Evolutionary conservation across 306 rosid genomes (phyloP).

Genomic region (Trifolium fragiferum): DNA sequence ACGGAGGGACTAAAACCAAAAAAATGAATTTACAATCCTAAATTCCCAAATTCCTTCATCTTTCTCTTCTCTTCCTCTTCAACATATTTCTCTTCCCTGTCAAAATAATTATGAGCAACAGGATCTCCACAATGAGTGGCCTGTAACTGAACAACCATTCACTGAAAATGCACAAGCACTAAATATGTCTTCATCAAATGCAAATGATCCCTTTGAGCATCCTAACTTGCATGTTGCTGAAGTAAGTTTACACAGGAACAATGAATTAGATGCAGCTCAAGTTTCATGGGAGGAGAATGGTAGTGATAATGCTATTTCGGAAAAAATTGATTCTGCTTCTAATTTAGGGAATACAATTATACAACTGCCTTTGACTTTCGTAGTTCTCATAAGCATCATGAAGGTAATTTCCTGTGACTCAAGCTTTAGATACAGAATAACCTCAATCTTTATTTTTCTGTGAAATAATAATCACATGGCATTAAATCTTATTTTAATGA

Average conservation of each 20-base stretch:
- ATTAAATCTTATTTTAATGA: background rate
- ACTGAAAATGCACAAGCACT: conserved; percentile 33
- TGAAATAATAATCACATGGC: conserved; percentile 3
- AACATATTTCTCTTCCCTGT: conserved; percentile 32
- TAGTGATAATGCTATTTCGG: conserved; percentile 38
- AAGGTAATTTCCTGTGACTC: conserved; percentile 50
- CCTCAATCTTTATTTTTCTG: conserved; percentile 15
- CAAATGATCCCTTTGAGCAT: conserved; percentile 33
- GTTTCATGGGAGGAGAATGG: conserved; percentile 41
- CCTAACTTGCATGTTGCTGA: conserved; percentile 39
- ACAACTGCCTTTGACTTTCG: conserved; percentile 28
- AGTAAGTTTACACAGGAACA: conserved; percentile 41
- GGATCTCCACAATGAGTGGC: conserved; percentile 51
- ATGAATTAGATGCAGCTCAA: conserved; percentile 43
- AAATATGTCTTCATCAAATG: conserved; percentile 42
- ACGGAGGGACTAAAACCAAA: too few species aligned
- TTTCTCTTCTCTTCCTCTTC: too few species aligned
- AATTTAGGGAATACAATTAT: conserved; percentile 45
- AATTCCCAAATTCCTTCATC: too few species aligned
- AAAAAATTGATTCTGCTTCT: conserved; percentile 41
- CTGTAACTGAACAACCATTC: conserved; percentile 54
- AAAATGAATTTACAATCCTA: too few species aligned
- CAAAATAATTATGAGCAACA: conserved; percentile 49
- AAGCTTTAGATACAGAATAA: conserved; percentile 13
- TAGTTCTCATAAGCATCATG: conserved; percentile 35